Base-by-base conservation (phyloP, 2,329 filamentous ascomycete genomes). In the Talaromyces sp. region DNA sequence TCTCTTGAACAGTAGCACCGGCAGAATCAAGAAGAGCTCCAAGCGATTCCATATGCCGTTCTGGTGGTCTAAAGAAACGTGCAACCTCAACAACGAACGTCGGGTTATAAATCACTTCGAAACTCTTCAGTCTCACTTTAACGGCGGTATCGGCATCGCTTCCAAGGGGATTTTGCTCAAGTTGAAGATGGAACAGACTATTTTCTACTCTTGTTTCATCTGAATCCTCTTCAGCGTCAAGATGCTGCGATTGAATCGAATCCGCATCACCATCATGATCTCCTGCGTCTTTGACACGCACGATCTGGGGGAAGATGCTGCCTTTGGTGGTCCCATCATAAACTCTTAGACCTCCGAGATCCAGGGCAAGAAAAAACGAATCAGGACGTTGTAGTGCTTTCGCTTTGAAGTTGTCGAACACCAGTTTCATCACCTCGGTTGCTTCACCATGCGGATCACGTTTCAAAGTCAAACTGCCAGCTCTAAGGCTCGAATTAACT, bases 11-110 rank as follows among this genome's bases (percentile, higher is more conserved):
- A 0, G 94, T 99, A 1, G 93, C 93, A 26, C 94, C 92, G 5
- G 94, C 94, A 53, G 89, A 91, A 74, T 99, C 95, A 87, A 99
- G 91, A 59, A 99, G 82, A 1, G 94, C 95, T 12, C 87, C 89
- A 67, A 99, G 97, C 10, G 94, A 99, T 71, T 99, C 94, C 92
- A 99, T 97, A 72, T 99, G 95, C 56, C 92, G 85, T 73, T 97
- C 92, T 0, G 94, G 95, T 0, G 94, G 94, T 64, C 93, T 89
- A 80, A 99, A 99, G 79, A 99, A 99, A 67, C 92, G 91, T 57
- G 88, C 91, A 43, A 97, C 86, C 54, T 94, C 92, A 6, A 96
- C 87, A 0, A 97, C 83, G 66, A 97, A 95, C 65, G 88, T 90
- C 0, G 95, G 94, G 68, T 99, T 99, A 84, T 96, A 99, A 26